These are phyloP conservation scores for Schizophyllum amplum DNA, from an alignment of 1,284 basidiomycete genomes.

Conservation along the genomic window DNA sequence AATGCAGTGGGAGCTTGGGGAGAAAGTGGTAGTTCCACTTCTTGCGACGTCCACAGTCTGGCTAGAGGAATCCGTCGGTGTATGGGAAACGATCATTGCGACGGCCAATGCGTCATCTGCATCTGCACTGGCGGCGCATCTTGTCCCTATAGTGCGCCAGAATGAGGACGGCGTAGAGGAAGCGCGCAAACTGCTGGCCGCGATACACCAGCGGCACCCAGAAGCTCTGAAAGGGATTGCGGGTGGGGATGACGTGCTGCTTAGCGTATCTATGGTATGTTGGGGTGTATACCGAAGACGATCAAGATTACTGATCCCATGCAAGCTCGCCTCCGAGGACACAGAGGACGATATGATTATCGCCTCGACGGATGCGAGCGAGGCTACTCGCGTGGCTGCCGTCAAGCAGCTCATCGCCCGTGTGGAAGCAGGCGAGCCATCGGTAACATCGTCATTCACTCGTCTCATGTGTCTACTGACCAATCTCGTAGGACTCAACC, in stretches of 20 bases:
- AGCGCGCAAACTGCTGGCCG: constrained; percentile 30
- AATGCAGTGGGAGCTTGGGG: neutral
- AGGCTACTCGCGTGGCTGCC: constrained; percentile 40
- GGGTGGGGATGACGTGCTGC: constrained; percentile 16
- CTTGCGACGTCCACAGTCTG: neutral
- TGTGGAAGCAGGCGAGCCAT: constrained; percentile 10
- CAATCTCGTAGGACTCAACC: constrained; percentile 33
- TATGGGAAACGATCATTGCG: neutral
- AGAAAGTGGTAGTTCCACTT: neutral
- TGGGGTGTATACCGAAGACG: neutral
- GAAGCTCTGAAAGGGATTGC: constrained; percentile 33
- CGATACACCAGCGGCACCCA: constrained; percentile 47
- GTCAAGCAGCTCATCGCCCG: constrained; percentile 41
- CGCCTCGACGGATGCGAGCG: constrained; percentile 44
- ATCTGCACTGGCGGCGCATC: neutral
- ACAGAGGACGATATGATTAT: constrained; percentile 44
- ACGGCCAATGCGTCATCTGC: neutral
- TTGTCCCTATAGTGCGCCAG: neutral
- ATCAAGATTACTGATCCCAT: constrained; percentile 9
- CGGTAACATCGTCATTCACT: neutral
- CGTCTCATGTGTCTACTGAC: neutral
- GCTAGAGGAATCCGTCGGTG: neutral
- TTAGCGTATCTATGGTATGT: neutral
- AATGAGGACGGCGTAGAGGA: neutral
- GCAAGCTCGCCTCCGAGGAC: constrained; percentile 31